Evolutionary conservation across 2,329 filamentous ascomycete genomes (phyloP).

Genomic region (Sporothrix variecibatus): DNA sequence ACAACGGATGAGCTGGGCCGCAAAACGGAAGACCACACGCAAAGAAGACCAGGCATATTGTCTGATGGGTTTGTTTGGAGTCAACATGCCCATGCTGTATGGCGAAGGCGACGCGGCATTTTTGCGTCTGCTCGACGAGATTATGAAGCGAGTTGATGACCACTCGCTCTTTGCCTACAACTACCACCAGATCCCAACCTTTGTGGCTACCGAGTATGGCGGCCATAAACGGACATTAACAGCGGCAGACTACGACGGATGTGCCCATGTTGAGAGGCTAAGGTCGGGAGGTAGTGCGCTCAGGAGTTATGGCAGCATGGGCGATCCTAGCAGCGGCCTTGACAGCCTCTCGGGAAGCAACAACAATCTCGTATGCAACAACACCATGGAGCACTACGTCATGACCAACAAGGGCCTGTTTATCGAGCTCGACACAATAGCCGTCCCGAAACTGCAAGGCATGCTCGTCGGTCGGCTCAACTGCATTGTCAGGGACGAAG

Average conservation of each 20-base stretch:
- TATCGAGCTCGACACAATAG: neutral
- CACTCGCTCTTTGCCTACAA: constrained; percentile 22
- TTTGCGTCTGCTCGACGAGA: constrained; percentile 35
- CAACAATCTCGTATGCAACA: too few relatives aligned
- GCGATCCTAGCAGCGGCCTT: too few relatives aligned
- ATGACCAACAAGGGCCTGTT: neutral
- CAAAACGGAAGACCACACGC: constrained; percentile 33
- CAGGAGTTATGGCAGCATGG: too few relatives aligned
- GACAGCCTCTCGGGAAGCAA: too few relatives aligned
- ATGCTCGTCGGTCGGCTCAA: neutral
- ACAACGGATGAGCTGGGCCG: constrained; percentile 38
- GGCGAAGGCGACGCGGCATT: constrained; percentile 38
- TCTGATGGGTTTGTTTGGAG: constrained; percentile 37
- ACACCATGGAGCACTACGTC: neutral
- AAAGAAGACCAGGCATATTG: constrained; percentile 37
- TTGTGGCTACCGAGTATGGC: neutral
- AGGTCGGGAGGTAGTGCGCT: too few relatives aligned
- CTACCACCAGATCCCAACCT: neutral
- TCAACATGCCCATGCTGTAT: constrained; percentile 39
- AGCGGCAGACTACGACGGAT: neutral
- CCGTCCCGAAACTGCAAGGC: neutral
- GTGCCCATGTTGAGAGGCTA: neutral
- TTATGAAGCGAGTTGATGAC: constrained; percentile 28
- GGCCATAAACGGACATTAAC: neutral
- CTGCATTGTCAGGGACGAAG: neutral